Conservation (phyloP, 352 stramenopile genomes). For the Elongisporangium prolatum region DNA sequence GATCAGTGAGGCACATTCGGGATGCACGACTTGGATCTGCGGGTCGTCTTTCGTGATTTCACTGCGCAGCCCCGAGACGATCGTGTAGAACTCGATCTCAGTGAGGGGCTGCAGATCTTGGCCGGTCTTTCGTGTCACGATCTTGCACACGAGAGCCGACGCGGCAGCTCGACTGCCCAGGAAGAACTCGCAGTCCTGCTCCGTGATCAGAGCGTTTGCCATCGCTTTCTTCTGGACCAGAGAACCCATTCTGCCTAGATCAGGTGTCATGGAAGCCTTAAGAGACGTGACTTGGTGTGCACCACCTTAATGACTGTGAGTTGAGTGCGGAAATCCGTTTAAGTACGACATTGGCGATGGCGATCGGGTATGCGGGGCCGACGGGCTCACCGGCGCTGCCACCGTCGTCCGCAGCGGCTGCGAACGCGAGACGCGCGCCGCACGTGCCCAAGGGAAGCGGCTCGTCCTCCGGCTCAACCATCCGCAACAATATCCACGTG, state of each 20-base stretch:
- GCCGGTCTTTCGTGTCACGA: neutral
- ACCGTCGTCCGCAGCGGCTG: neutral
- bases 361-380: neutral
- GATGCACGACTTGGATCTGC: neutral
- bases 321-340: neutral
- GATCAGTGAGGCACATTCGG: neutral
- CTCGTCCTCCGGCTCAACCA: constrained; percentile 15
- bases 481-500: constrained; percentile 51
- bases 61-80: neutral
- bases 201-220: neutral
- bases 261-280: neutral
- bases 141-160: neutral
- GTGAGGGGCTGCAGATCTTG: neutral
- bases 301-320: neutral
- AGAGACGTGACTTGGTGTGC: neutral
- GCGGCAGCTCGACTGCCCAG: neutral
- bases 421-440: neutral
- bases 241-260: neutral
- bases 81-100: neutral
- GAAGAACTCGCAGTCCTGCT: neutral
- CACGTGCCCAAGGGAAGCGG: neutral
- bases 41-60: neutral
- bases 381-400: neutral
- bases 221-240: neutral
- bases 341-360: neutral